These are phyloP conservation scores for Millerozyma acaciae DNA, from an alignment of 805 yeast species.

Conservation along the genomic window DNA sequence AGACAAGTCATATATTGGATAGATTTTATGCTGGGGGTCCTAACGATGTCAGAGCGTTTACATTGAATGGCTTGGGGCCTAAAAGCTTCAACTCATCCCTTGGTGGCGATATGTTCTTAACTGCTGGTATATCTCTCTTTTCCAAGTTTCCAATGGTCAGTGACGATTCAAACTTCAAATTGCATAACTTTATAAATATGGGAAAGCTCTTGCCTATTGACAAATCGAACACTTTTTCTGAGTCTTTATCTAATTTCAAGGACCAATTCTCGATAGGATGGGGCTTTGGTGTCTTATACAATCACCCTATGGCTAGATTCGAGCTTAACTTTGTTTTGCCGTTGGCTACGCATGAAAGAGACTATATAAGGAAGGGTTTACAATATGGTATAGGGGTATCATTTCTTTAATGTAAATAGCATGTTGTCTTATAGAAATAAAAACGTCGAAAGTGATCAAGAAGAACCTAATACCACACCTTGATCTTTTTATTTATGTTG, in stretches of 20 bases:
- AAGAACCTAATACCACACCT: too few species aligned
- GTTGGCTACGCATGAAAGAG: constrained; percentile 40
- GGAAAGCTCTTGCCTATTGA: constrained; percentile 40
- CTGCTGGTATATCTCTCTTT: constrained; percentile 44
- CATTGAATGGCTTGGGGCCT: constrained; percentile 52
- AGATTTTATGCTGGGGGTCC: constrained; percentile 58
- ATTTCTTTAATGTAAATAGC: constrained; percentile 36
- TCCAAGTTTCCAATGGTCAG: constrained; percentile 40
- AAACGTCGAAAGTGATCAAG: too few species aligned
- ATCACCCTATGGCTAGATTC: constrained; percentile 56
- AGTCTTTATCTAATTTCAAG: constrained; percentile 5
- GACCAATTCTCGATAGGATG: constrained; percentile 31
- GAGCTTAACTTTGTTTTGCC: constrained; percentile 57
- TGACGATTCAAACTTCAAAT: constrained; percentile 42
- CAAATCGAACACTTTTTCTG: constrained; percentile 5
- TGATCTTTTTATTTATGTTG: background rate
- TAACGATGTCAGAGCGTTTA: constrained; percentile 52
- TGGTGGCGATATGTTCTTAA: constrained; percentile 50
- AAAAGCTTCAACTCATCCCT: constrained; percentile 45
- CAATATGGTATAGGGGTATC: constrained; percentile 61
- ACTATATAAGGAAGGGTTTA: constrained; percentile 47
- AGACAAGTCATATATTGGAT: constrained; percentile 43
- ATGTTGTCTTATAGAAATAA: constrained; percentile 1
- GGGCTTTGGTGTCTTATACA: constrained; percentile 50
- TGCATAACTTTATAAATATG: constrained; percentile 46